phyloP scores from a whole-genome alignment of 768 basidiomycete species.

The Agaricus subrufescens region DNA sequence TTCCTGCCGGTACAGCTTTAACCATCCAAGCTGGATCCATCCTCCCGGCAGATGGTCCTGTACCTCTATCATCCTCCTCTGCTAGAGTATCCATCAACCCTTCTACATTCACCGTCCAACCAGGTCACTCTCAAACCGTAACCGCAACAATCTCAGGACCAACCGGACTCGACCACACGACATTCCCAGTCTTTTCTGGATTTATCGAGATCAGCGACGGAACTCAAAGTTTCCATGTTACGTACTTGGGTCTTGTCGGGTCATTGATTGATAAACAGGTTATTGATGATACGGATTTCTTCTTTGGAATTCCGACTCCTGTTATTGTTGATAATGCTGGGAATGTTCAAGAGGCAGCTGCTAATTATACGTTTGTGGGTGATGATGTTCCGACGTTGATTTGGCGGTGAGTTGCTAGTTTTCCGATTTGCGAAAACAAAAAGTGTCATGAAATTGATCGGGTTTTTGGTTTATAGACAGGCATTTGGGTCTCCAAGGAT shows the following conservation, averaged over 20 bases:
- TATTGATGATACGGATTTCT: constrained; percentile 41
- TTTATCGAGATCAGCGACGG: constrained; percentile 40
- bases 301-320: constrained; percentile 40
- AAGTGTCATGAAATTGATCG: no score
- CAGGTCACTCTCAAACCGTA: constrained; percentile 34
- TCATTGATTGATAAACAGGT: constrained; percentile 42
- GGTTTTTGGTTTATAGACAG: background rate
- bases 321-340: constrained; percentile 33
- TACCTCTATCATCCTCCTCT: constrained; percentile 35
- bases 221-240: constrained; percentile 30
- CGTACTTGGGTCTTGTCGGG: constrained; percentile 38
- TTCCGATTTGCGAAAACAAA: background rate
- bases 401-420: constrained; percentile 23
- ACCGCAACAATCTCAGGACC: constrained; percentile 42
- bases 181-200: constrained; percentile 54
- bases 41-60: constrained; percentile 39
- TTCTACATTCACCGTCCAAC: constrained; percentile 35
- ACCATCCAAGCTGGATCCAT: constrained; percentile 35
- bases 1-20: constrained; percentile 53
- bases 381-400: constrained; percentile 34
- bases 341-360: constrained; percentile 29
- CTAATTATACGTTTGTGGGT: constrained; percentile 41
- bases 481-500: constrained; percentile 46
- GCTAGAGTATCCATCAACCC: constrained; percentile 42
- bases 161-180: constrained; percentile 29